Evolutionary conservation across 257 asterid species (phyloP).

Genomic region (Solanum sejunctum): DNA sequence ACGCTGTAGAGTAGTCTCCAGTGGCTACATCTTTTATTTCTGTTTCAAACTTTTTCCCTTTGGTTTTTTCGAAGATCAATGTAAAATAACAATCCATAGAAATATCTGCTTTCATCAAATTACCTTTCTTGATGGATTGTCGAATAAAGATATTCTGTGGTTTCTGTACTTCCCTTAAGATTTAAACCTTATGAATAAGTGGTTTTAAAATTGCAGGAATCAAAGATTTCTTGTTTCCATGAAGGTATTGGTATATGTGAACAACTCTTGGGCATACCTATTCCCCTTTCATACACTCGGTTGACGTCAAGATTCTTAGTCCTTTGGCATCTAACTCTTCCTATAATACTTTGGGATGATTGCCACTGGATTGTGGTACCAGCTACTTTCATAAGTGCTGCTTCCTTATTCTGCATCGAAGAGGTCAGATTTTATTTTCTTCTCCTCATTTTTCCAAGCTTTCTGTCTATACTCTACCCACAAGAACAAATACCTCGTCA

Average conservation of each 20-base stretch:
- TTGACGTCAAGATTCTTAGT: conserved; percentile 87
- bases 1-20: background rate
- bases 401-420: conserved; percentile 89
- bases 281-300: conserved; percentile 91
- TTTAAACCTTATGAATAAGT: background rate
- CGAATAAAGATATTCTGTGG: background rate
- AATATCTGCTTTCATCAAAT: background rate
- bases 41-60: background rate
- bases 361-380: conserved; percentile 98
- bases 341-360: conserved; percentile 91
- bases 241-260: conserved; percentile 82
- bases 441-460: background rate
- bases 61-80: background rate
- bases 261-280: conserved; percentile 74
- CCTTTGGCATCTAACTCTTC: conserved; percentile 98
- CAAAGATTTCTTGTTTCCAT: conserved; percentile 74
- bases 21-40: background rate
- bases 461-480: background rate
- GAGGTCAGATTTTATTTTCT: conserved; percentile 34
- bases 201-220: conserved; percentile 38
- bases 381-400: conserved; percentile 92
- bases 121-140: background rate
- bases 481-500: background rate
- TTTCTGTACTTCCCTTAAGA: background rate
- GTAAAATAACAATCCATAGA: background rate